Conservation (phyloP, 2,329 filamentous ascomycete species). For the Cordyceps tenuipes region DNA sequence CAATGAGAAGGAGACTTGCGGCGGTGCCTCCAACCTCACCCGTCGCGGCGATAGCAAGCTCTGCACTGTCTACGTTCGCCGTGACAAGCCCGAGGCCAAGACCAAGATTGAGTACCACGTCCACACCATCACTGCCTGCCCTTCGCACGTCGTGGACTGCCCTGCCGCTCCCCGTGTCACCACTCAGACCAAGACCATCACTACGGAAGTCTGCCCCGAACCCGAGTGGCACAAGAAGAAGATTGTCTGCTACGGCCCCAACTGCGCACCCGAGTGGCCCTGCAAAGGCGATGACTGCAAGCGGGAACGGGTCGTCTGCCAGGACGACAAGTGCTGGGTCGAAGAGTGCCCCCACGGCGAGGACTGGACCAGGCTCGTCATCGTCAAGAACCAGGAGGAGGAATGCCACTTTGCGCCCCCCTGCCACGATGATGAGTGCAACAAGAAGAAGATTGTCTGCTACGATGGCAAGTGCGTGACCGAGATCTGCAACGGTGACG, state of each 20-base stretch:
- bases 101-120: slow-evolving; percentile 22
- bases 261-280: slow-evolving; percentile 23
- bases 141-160: slow-evolving; percentile 19
- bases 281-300: slow-evolving; percentile 20
- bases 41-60: slow-evolving; percentile 3
- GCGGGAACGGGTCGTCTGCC: slow-evolving; percentile 26
- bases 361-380: slow-evolving; percentile 22
- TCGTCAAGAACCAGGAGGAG: slow-evolving; percentile 19
- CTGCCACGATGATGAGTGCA: slow-evolving; percentile 18
- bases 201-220: slow-evolving; percentile 16
- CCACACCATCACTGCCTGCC: slow-evolving; percentile 23
- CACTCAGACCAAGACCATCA: slow-evolving; percentile 18
- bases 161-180: slow-evolving; percentile 15
- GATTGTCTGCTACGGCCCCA: slow-evolving; percentile 27
- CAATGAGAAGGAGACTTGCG: slow-evolving; percentile 13
- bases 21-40: neutral
- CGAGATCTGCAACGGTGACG: slow-evolving; percentile 21
- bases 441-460: slow-evolving; percentile 28
- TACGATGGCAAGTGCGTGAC: slow-evolving; percentile 22
- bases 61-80: slow-evolving; percentile 14
- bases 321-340: slow-evolving; percentile 20
- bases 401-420: slow-evolving; percentile 21
- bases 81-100: slow-evolving; percentile 13
- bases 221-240: slow-evolving; percentile 23
- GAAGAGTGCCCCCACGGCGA: slow-evolving; percentile 20